These are phyloP conservation scores for Bipolaris cookei DNA, from an alignment of 2,329 filamentous ascomycete genomes.

Conservation along the genomic window DNA sequence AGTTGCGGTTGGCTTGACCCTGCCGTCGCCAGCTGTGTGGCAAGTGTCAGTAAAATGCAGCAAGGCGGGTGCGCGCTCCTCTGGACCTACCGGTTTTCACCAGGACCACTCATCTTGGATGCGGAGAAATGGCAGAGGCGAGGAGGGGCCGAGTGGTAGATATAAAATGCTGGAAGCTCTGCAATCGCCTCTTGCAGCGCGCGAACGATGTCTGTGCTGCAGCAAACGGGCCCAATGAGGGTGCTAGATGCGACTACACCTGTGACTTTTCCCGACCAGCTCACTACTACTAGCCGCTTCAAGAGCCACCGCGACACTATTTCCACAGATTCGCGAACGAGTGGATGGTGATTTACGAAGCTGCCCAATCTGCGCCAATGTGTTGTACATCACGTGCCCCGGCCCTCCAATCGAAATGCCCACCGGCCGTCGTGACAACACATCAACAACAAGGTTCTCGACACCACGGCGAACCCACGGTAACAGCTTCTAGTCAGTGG, in stretches of 20 bases:
- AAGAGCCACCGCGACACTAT: constrained; percentile 15
- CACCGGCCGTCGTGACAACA: constrained; percentile 4
- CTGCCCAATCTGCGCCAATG: constrained; percentile 21
- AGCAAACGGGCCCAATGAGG: constrained; percentile 26
- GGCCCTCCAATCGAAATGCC: constrained; percentile 12
- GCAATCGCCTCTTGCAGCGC: constrained; percentile 28
- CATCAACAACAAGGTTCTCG: constrained; percentile 15
- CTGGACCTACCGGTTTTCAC: constrained; percentile 45
- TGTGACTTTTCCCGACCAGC: constrained; percentile 23
- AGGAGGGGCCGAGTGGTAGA: constrained; percentile 37
- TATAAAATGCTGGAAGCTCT: constrained; percentile 39
- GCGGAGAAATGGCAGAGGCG: constrained; percentile 32
- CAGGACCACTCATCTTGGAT: constrained; percentile 48
- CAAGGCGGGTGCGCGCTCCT: neutral
- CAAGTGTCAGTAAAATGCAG: constrained; percentile 21
- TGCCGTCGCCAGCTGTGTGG: constrained; percentile 45
- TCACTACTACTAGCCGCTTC: constrained; percentile 27
- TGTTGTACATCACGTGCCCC: constrained; percentile 23
- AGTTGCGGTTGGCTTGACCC: constrained; percentile 42
- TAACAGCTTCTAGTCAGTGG: constrained; percentile 3
- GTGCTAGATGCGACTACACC: constrained; percentile 16
- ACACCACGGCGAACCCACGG: constrained; percentile 8
- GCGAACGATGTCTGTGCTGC: constrained; percentile 32
- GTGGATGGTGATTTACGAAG: constrained; percentile 22
- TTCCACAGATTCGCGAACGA: constrained; percentile 18